A percentile compares a stretch with the other conserved stretches of the same genome.
phyloP scores from a whole-genome alignment of 2,329 filamentous ascomycete genomes.

The Nothomitra cinnamomea region DNA sequence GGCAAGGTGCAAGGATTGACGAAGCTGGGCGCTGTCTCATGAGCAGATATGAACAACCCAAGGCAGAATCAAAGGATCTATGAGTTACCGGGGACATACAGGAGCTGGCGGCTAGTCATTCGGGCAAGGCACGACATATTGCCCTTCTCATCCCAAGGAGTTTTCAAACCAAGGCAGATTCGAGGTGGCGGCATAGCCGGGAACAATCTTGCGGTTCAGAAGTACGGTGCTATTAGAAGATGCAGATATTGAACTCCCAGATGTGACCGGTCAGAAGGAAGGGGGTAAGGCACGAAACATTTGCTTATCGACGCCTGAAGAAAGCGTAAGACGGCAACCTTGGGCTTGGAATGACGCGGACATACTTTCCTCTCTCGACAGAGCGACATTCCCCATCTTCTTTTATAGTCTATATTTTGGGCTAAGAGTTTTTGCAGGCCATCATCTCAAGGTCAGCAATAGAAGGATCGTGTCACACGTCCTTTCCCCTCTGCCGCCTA shows the following conservation, averaged over 20 bases:
- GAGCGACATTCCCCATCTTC: too few relatives aligned
- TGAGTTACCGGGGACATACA: neutral
- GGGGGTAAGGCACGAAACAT: neutral
- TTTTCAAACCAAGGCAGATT: neutral
- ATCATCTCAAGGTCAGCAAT: neutral
- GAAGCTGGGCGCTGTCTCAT: neutral
- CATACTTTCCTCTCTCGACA: too few relatives aligned
- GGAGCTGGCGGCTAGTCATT: neutral
- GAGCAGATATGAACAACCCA: neutral
- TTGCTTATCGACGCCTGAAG: neutral
- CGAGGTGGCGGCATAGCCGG: neutral
- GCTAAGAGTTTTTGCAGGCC: too few relatives aligned
- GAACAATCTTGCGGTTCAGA: neutral
- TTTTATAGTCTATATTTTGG: too few relatives aligned
- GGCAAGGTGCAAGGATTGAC: neutral
- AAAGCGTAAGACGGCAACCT: neutral
- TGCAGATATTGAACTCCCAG: neutral
- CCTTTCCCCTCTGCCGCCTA: neutral
- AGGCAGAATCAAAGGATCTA: neutral
- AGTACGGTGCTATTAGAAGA: neutral
- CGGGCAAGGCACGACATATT: neutral
- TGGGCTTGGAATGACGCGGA: neutral
- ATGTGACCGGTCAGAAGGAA: neutral
- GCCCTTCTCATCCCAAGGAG: neutral
- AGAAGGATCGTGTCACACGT: neutral